phyloP scores from a whole-genome alignment of 2,329 filamentous ascomycete genomes.

The Penicillium sp. region DNA sequence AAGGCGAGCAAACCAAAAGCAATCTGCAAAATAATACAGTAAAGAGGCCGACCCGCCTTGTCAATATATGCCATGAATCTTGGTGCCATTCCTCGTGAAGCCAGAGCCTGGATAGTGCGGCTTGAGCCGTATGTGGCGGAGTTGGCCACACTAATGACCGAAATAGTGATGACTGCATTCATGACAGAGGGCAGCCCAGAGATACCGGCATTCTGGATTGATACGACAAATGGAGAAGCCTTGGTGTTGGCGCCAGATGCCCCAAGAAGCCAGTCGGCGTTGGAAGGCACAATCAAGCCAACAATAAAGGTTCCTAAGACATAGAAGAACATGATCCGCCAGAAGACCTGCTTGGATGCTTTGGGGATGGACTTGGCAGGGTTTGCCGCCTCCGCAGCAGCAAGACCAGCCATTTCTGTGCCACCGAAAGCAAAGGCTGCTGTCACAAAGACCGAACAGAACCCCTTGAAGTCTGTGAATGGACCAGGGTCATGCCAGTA shows the following conservation, averaged over 20 bases:
- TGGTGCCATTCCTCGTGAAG: constrained; percentile 48
- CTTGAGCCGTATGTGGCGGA: constrained; percentile 59
- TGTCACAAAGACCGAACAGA: constrained; percentile 58
- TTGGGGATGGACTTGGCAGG: constrained; percentile 52
- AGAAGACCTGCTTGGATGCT: constrained; percentile 53
- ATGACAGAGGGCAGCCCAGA: constrained; percentile 62
- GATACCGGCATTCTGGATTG: constrained; percentile 62
- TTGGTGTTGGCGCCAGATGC: constrained; percentile 43
- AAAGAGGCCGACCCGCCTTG: constrained; percentile 46
- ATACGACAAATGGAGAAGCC: constrained; percentile 67
- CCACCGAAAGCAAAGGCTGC: constrained; percentile 59
- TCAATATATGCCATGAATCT: constrained; percentile 49
- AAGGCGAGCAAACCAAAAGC: constrained; percentile 45
- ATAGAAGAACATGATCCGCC: constrained; percentile 54
- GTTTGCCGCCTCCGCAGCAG: constrained; percentile 54
- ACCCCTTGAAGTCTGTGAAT: constrained; percentile 52
- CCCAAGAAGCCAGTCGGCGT: constrained; percentile 43
- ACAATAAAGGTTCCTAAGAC: constrained; percentile 49
- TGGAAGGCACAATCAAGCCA: constrained; percentile 46
- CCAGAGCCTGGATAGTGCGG: constrained; percentile 57
- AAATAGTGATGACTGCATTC: constrained; percentile 65
- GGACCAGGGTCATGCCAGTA: constrained; percentile 42
- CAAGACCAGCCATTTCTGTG: constrained; percentile 55
- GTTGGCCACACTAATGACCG: constrained; percentile 61
- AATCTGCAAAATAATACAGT: constrained; percentile 43